Percentiles rank a stretch among this genome's conserved stretches.
Conservation (phyloP, 2,329 filamentous ascomycete genomes). For the Rhynchosporium agropyri region DNA sequence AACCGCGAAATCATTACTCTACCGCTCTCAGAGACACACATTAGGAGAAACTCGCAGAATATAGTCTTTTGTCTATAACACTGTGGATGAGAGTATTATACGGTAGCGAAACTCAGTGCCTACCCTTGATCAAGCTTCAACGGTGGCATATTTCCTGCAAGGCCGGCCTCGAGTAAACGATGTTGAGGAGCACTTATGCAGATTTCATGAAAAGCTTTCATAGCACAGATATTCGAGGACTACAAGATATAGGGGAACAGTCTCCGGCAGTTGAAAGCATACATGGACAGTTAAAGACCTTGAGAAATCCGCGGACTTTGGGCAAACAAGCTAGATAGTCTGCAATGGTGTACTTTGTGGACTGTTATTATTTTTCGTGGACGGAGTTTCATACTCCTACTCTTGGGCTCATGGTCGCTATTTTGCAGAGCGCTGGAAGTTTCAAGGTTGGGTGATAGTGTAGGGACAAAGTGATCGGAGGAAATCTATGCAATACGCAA, state of each 20-base stretch:
- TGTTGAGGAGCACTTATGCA: background rate
- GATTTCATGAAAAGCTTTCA: background rate
- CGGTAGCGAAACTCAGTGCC: too few species aligned
- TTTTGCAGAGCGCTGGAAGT: constrained; percentile 1
- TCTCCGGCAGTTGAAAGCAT: background rate
- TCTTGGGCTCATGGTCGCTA: background rate
- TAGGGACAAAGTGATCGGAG: background rate
- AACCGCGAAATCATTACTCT: background rate
- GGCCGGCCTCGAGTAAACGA: background rate
- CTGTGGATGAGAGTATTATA: background rate
- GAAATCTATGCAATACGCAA: background rate
- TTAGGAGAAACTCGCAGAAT: background rate
- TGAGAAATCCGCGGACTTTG: background rate
- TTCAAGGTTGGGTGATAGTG: background rate
- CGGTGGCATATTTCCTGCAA: background rate
- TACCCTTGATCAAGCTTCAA: background rate
- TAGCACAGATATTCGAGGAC: background rate
- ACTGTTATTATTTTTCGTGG: background rate
- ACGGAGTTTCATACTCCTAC: background rate
- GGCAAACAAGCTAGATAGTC: background rate
- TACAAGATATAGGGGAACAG: background rate
- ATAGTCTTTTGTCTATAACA: background rate
- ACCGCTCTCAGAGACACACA: background rate
- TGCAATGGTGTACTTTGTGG: constrained; percentile 1
- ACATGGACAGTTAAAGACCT: background rate